phyloP scores from a whole-genome alignment of 805 yeast genomes.

The Ogataea paraovalis region DNA sequence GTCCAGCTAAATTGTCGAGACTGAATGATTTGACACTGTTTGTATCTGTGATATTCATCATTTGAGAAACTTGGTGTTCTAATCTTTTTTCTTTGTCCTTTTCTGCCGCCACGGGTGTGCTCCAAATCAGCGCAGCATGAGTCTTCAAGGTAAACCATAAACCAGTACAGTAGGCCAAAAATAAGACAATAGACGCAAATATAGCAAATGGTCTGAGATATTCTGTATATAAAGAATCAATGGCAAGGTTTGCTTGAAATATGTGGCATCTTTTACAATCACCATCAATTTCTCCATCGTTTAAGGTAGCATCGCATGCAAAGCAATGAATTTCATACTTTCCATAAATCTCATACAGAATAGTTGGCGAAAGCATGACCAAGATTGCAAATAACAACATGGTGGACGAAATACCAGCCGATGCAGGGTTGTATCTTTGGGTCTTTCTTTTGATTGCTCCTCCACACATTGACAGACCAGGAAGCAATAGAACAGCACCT shows the following conservation, averaged over 20 bases:
- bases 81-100: conserved; percentile 28
- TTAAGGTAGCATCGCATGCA: conserved; percentile 38
- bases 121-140: conserved; percentile 96
- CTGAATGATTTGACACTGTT: conserved; percentile 26
- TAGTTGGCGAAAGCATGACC: conserved; percentile 89
- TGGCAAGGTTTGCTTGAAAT: conserved; percentile 67
- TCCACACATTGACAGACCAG: conserved; percentile 96
- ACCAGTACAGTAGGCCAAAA: conserved; percentile 83
- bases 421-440: conserved; percentile 90
- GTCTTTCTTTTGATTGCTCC: conserved; percentile 93
- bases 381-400: conserved; percentile 88
- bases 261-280: conserved; percentile 73
- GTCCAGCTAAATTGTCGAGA: conserved; percentile 13
- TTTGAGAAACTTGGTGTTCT: conserved; percentile 6
- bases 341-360: conserved; percentile 87
- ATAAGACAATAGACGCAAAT: conserved; percentile 74
- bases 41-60: conserved; percentile 11
- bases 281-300: conserved; percentile 16
- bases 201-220: conserved; percentile 81
- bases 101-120: conserved; percentile 49
- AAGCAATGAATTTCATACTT: conserved; percentile 73
- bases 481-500: conserved; percentile 87
- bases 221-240: conserved; percentile 59
- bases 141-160: conserved; percentile 90
- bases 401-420: conserved; percentile 96